Base-by-base conservation (phyloP, 345 rosid genomes). In the Chamaenerion angustifolium region DNA sequence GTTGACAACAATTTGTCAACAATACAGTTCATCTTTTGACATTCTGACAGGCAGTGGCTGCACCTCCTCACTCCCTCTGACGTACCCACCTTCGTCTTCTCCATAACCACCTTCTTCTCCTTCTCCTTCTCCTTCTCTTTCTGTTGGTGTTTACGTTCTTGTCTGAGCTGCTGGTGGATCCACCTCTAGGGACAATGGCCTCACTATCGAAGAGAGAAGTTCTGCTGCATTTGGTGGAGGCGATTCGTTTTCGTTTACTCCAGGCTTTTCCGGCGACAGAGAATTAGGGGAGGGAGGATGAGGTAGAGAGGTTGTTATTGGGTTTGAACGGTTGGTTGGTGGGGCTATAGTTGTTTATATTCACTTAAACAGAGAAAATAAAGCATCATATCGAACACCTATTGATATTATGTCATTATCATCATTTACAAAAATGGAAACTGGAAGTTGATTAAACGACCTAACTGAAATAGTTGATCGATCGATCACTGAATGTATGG, bases 11-110 rank as follows among this genome's bases (percentile, higher is more conserved):
- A n/a, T n/a, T n/a, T n/a, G n/a, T n/a, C n/a, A n/a, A n/a, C n/a
- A n/a, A n/a, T n/a, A n/a, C n/a, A n/a, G n/a, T n/a, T n/a, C n/a
- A n/a, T n/a, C n/a, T n/a, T n/a, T n/a, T n/a, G n/a, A n/a, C n/a
- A n/a, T n/a, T n/a, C n/a, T n/a, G n/a, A n/a, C n/a, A n/a, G 66
- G 57, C 87, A 80, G 69, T 80, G 87, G 55, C 54, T 70, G 68
- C 87, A 80, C 64, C 83, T 70, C 65, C 87, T 72, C 61, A 66
- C 71, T 43, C 58, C 58, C 72, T 55, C 49, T 54, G 6, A 54
- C 59, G 18, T 21, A 21, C 25, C 45, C 43, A 37, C 56, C 56
- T 19, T 58, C 42, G 1, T 50, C 43, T 43, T 65, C 35, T 4
- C 51, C 48, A 18, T 63, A 17, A 27, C 37, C n/a, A 8, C 54